phyloP scores from a whole-genome alignment of 2,329 filamentous ascomycete species.

The Nothophoma quercina region DNA sequence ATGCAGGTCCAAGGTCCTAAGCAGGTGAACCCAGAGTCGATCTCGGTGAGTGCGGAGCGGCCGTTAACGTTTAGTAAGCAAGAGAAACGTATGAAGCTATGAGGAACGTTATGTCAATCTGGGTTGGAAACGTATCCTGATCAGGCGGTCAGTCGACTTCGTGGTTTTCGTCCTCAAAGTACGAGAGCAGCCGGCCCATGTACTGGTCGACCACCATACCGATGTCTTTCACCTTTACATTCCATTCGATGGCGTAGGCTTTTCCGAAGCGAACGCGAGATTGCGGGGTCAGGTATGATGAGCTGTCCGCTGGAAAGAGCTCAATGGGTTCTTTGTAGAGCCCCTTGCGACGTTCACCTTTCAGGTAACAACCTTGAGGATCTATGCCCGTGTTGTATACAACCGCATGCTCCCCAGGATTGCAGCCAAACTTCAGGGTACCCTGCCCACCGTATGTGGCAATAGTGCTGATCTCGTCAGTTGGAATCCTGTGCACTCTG shows the following conservation, averaged over 20 bases:
- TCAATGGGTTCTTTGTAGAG: conserved; percentile 50
- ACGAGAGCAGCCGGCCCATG: conserved; percentile 25
- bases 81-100: no score
- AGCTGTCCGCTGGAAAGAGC: conserved; percentile 32
- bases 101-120: no score
- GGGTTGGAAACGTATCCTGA: no score
- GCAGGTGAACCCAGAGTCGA: no score
- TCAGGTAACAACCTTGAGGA: conserved; percentile 12
- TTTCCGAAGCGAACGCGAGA: conserved; percentile 52
- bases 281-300: conserved; percentile 7
- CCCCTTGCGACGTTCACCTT: conserved; percentile 39
- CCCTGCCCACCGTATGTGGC: conserved; percentile 51
- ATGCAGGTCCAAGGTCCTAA: no score
- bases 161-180: conserved; percentile 6
- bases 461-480: conserved; percentile 43
- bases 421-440: conserved; percentile 47
- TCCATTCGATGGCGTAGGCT: conserved; percentile 52
- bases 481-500: no score
- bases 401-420: conserved; percentile 48
- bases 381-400: conserved; percentile 35
- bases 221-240: conserved; percentile 54
- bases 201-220: conserved; percentile 44
- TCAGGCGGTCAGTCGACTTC: no score
- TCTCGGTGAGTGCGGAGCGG: no score
- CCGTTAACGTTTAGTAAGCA: no score